Percentiles rank a stretch among this genome's conserved stretches.
Conservation (phyloP, 1,284 basidiomycete species). For the Pseudozyma thailandica region DNA sequence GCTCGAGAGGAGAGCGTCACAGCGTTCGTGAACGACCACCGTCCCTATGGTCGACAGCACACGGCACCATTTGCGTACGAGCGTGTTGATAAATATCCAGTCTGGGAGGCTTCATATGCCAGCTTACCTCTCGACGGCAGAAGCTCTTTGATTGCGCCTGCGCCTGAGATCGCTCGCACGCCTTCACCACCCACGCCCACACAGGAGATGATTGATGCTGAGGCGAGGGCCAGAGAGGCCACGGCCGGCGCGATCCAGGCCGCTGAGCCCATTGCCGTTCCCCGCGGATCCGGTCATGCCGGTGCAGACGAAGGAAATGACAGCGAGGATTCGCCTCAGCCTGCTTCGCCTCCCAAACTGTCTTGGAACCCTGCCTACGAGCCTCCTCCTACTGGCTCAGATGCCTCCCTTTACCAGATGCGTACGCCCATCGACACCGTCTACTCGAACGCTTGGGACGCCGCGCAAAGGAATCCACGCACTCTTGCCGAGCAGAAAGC, state of each 20-base stretch:
- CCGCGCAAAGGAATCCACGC: slow-evolving; percentile 42
- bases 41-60: neutral
- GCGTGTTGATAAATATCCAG: slow-evolving; percentile 36
- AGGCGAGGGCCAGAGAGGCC: slow-evolving; percentile 7
- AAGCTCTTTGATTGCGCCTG: slow-evolving; percentile 81
- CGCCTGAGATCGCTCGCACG: slow-evolving; percentile 61
- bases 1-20: slow-evolving; percentile 17
- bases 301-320: slow-evolving; percentile 5
- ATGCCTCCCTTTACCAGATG: slow-evolving; percentile 69
- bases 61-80: neutral
- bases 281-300: neutral
- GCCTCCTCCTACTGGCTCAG: slow-evolving; percentile 69
- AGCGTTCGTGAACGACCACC: neutral
- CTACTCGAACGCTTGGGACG: slow-evolving; percentile 72
- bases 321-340: slow-evolving; percentile 29
- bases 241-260: neutral
- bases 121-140: slow-evolving; percentile 85
- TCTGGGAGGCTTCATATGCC: slow-evolving; percentile 76
- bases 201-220: slow-evolving; percentile 33
- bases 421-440: slow-evolving; percentile 68
- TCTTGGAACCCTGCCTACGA: slow-evolving; percentile 71
- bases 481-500: slow-evolving; percentile 46
- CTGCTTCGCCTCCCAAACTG: slow-evolving; percentile 60
- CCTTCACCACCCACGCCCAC: slow-evolving; percentile 49
- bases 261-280: slow-evolving; percentile 16